These are phyloP conservation scores for Lolium rigidum DNA, from an alignment of 176 grass and related monocot species.

Conservation along the genomic window DNA sequence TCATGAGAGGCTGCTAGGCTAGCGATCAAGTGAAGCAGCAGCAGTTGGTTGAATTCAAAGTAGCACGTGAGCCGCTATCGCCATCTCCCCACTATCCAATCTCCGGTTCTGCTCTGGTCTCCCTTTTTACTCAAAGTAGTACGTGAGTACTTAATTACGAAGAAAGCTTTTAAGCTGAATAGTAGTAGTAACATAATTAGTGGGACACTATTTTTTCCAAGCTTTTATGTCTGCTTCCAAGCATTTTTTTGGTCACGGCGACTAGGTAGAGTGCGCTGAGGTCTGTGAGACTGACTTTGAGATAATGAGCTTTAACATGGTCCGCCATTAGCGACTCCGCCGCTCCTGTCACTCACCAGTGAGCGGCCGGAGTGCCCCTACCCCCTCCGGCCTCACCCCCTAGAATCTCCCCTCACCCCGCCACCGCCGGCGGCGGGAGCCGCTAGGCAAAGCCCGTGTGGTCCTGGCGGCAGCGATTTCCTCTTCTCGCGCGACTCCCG, in stretches of 20 bases:
- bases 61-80: conserved; percentile 22
- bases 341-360: no score
- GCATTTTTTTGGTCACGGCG: background rate
- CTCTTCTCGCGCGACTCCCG: no score
- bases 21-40: background rate
- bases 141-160: no score
- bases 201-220: background rate
- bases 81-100: background rate
- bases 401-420: no score
- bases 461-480: no score
- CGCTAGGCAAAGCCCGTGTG: no score
- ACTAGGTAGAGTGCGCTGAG: background rate
- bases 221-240: background rate
- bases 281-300: background rate
- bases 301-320: background rate
- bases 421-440: no score
- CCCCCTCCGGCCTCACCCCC: no score
- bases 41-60: conserved; percentile 6
- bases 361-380: no score
- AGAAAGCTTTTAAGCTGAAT: no score
- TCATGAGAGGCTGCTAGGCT: background rate
- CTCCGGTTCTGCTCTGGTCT: background rate
- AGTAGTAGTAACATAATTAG: no score
- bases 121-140: background rate
- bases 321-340: no score